These are phyloP conservation scores for Margaritispora aquatica DNA, from an alignment of 495 filamentous ascomycete species.

Conservation along the genomic window DNA sequence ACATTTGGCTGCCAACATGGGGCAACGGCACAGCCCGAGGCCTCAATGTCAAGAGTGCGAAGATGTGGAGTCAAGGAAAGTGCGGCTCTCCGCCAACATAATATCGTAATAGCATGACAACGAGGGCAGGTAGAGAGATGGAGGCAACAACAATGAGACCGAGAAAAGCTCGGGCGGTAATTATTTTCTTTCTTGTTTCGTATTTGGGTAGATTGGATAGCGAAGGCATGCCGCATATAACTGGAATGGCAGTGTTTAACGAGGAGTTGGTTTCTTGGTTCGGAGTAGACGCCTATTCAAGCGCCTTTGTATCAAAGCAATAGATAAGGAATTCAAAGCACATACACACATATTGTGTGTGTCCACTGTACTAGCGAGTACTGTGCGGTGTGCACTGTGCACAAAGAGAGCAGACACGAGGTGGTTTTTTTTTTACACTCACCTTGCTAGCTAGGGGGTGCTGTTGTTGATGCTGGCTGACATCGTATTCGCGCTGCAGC, in stretches of 20 bases:
- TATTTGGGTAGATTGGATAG: neutral
- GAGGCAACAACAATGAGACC: no score
- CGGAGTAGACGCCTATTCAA: neutral
- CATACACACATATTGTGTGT: no score
- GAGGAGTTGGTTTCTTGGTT: neutral
- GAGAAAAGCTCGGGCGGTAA: neutral
- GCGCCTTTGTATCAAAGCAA: neutral
- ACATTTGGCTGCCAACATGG: constrained; percentile 61
- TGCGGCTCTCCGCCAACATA: constrained; percentile 1
- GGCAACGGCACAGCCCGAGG: constrained; percentile 34
- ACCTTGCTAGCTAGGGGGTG: neutral
- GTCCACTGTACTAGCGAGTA: no score
- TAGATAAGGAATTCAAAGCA: neutral
- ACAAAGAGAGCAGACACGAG: no score
- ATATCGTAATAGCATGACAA: no score
- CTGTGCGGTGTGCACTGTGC: no score
- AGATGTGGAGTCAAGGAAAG: constrained; percentile 29
- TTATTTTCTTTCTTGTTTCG: neutral
- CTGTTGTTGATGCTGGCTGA: neutral
- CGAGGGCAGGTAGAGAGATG: no score
- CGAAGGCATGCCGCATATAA: neutral
- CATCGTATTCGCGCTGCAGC: neutral
- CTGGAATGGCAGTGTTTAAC: neutral
- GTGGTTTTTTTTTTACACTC: no score
- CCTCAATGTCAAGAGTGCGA: constrained; percentile 56